Base-by-base conservation (phyloP, 2,329 filamentous ascomycete genomes). In the Orbilia ellipsospora region DNA sequence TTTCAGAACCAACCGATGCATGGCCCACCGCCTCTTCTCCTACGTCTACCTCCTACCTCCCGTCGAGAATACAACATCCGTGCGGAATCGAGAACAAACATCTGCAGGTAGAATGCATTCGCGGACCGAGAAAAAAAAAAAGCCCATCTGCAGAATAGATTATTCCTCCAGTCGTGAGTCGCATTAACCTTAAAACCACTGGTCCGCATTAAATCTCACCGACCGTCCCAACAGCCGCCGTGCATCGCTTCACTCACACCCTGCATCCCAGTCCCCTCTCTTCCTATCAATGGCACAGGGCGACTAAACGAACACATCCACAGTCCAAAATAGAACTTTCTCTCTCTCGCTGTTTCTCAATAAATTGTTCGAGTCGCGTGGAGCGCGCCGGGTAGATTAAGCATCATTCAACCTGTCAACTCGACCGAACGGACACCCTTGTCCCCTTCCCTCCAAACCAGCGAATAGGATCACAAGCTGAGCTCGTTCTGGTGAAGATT, bases 141-240 rank as follows among this genome's bases (percentile, higher is more conserved):
- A 42, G 31, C 31, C 26, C 7, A 1, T 16, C 40, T 16, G 8
- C 44, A 48, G 44, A 48, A 15, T 18, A 5, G 13, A 18, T 48
- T n/a, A 18, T 42, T 40, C 13, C 20, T 7, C 51, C 13, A 48
- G 13, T 55, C 59, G 60, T 51, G 60, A 64, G 54, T 64, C 59
- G 67, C 67, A 72, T 64, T 31, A 54, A 57, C 44, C 45, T 60
- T 4, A 4, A 44, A 59, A 45, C 67, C 56, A 72, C 60, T 60
- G 67, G 67, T 65, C 40, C 67, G 36, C 20, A 56, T 48, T 52
- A 48, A 72, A 72, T 72, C 60, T 72, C 51, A 23, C 45, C 26
- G 23, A 10, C 15, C 68, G 70, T 68, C 16, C 63, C 57, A 74
- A 74, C 70, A 74, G 70, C 70, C 70, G 70, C 70, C 70, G 70